These are phyloP conservation scores for Penicillium decumbens DNA, from an alignment of 2,329 filamentous ascomycete genomes.

Conservation along the genomic window DNA sequence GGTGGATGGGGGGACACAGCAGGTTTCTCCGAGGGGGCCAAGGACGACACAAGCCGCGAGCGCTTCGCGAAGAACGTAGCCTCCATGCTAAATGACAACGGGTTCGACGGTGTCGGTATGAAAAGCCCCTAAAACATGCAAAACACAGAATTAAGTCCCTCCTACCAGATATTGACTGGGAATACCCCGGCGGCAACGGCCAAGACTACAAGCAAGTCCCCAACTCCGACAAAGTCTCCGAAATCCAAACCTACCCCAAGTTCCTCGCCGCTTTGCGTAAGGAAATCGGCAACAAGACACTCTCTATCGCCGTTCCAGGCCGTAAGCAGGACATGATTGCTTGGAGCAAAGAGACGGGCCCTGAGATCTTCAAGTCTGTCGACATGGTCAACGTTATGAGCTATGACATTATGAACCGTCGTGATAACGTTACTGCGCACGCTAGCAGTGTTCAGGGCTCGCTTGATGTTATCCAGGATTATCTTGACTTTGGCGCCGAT, in stretches of 20 bases:
- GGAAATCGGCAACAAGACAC: conserved; percentile 56
- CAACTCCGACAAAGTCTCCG: conserved; percentile 55
- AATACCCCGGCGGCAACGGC: conserved; percentile 59
- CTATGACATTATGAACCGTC: conserved; percentile 68
- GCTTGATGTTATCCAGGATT: conserved; percentile 53
- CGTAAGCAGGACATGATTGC: conserved; percentile 62
- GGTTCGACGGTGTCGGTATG: conserved; percentile 61
- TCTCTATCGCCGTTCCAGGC: conserved; percentile 65
- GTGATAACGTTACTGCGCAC: conserved; percentile 60
- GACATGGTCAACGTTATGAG: conserved; percentile 69
- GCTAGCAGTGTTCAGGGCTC: conserved; percentile 60
- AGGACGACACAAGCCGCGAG: conserved; percentile 49
- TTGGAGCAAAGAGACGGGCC: conserved; percentile 55
- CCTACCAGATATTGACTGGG: conserved; percentile 62
- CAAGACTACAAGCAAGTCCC: conserved; percentile 62
- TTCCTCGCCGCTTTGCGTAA: conserved; percentile 56
- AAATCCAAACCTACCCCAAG: conserved; percentile 59
- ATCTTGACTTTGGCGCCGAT: conserved; percentile 54
- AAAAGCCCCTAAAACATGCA: background rate
- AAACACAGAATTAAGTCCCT: background rate
- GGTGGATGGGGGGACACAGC: conserved; percentile 69
- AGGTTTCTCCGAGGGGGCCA: conserved; percentile 58
- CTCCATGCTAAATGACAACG: conserved; percentile 57
- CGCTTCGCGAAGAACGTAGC: conserved; percentile 62
- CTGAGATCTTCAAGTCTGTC: conserved; percentile 55